These are phyloP conservation scores for Termitomyces sp. DNA, from an alignment of 1,284 basidiomycete genomes.

Conservation along the genomic window DNA sequence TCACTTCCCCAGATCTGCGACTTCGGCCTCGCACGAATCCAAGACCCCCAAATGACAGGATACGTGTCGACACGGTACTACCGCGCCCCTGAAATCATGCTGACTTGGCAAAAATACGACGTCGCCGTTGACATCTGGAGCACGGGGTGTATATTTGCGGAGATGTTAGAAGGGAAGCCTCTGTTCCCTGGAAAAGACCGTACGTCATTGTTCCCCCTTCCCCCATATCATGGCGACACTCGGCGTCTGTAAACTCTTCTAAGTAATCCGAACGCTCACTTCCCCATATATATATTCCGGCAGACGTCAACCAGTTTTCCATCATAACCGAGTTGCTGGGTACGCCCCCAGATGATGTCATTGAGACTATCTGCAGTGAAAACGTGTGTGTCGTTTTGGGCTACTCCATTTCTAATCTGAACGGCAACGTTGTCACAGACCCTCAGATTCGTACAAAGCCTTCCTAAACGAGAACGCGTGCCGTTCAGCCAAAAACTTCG, in stretches of 20 bases:
- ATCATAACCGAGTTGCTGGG: constrained; percentile 99
- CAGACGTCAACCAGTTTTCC: constrained; percentile 99
- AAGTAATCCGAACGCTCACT: neutral
- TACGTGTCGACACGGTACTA: constrained; percentile 99
- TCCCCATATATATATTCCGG: constrained; percentile 3
- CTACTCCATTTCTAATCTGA: neutral
- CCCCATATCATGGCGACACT: constrained; percentile 7
- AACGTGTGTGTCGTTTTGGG: constrained; percentile 54
- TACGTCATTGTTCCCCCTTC: constrained; percentile 36
- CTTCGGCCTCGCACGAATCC: constrained; percentile 94
- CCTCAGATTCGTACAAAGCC: constrained; percentile 95
- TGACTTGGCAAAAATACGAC: constrained; percentile 99
- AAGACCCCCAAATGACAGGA: constrained; percentile 99
- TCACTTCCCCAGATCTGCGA: constrained; percentile 78
- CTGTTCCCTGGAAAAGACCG: constrained; percentile 99
- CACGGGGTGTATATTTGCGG: constrained; percentile 98
- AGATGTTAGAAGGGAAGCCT: constrained; percentile 99
- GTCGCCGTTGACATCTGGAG: constrained; percentile 99
- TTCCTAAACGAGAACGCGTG: constrained; percentile 94
- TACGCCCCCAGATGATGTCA: constrained; percentile 98
- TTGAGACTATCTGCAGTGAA: constrained; percentile 97
- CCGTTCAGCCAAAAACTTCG: constrained; percentile 94
- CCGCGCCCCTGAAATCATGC: constrained; percentile 99
- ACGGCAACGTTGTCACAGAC: constrained; percentile 52
- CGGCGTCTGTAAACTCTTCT: no score